Evolutionary conservation across 2,329 filamentous ascomycete species (phyloP).

Genomic region (Exophiala mesophila): DNA sequence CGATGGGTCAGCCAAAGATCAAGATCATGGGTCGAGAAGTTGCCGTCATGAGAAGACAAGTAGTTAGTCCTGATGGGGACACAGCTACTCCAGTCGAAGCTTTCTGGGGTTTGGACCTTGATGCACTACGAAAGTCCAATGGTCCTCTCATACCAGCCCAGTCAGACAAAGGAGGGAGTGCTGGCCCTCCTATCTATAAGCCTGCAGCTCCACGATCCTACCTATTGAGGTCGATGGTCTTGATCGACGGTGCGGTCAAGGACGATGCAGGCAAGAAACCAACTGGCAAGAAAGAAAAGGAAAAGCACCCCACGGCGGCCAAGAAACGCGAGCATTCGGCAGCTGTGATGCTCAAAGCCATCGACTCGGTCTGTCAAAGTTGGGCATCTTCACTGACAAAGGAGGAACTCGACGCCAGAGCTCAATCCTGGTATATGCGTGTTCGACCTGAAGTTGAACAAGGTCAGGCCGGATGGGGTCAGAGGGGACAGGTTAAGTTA

Average conservation of each 20-base stretch:
- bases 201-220: slow-evolving; percentile 64
- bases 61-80: slow-evolving; percentile 50
- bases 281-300: slow-evolving; percentile 26
- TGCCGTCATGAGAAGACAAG: slow-evolving; percentile 63
- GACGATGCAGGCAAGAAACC: background rate
- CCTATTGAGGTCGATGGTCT: slow-evolving; percentile 46
- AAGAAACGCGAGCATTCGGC: slow-evolving; percentile 66
- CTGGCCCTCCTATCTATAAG: slow-evolving; percentile 65
- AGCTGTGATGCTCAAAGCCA: slow-evolving; percentile 61
- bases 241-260: slow-evolving; percentile 12
- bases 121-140: slow-evolving; percentile 49
- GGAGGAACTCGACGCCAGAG: slow-evolving; percentile 67
- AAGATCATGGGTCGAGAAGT: slow-evolving; percentile 69
- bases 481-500: slow-evolving; percentile 66
- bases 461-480: slow-evolving; percentile 76
- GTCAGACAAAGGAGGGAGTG: slow-evolving; percentile 23
- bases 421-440: slow-evolving; percentile 76
- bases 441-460: slow-evolving; percentile 70
- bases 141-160: slow-evolving; percentile 23
- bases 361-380: slow-evolving; percentile 67
- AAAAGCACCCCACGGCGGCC: slow-evolving; percentile 53
- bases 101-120: slow-evolving; percentile 56
- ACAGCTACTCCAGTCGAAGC: slow-evolving; percentile 34
- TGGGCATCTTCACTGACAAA: slow-evolving; percentile 62
- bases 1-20: slow-evolving; percentile 68